Evolutionary conservation across 2,329 filamentous ascomycete genomes (phyloP), one percentile per base, ranked within the genome.

Genomic region (Botryotinia calthae): DNA sequence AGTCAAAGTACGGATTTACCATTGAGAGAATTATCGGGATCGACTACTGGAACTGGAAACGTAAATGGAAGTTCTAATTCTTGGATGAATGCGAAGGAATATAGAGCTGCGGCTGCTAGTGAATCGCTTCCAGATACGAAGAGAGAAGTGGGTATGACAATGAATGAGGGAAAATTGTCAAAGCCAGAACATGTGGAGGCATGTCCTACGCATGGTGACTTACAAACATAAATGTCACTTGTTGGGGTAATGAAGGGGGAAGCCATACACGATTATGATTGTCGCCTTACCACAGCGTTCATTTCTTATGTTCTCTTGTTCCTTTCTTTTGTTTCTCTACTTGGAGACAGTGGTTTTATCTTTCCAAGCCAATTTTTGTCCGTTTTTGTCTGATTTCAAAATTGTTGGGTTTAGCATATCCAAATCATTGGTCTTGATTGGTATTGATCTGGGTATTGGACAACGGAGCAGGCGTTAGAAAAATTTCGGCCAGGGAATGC

Each of bases 11-110:
- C 28, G 6, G 51, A 72, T 40, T 42, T 67, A 18, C 48, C 70
- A 20, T 58, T 63, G 44, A 74, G 67, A 5, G 67, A 66, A 59
- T 65, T 72, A 42, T 46, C 56, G 37, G 25, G 31, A 37, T 34
- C 71, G 18, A 34, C 54, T 2, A 62, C 22, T 20, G 40, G 51
- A 31, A 72, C 59, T 37, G 34, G 34, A 25, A 67, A 67, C 56
- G 51, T 14, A 56, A 56, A 31, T 28, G 14, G 14, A 10, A 67
- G 37, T 37, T 37, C 37, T 37, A 37, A 67, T 56, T 67, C 65
- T 9, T 56, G 18, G 20, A 67, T 67, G 65, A 67, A 54, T 42
- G 65, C 65, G 5, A 56, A 25, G 2, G 65, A 67, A 10, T 67
- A 67, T 28, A n/a, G 65, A 31, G 65, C 65, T 22, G 48, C 48